A percentile compares a stretch with the other conserved stretches of the same genome.
phyloP scores from a whole-genome alignment of 1,284 basidiomycete species.

The Xerocomus cyaneibrunnescens region DNA sequence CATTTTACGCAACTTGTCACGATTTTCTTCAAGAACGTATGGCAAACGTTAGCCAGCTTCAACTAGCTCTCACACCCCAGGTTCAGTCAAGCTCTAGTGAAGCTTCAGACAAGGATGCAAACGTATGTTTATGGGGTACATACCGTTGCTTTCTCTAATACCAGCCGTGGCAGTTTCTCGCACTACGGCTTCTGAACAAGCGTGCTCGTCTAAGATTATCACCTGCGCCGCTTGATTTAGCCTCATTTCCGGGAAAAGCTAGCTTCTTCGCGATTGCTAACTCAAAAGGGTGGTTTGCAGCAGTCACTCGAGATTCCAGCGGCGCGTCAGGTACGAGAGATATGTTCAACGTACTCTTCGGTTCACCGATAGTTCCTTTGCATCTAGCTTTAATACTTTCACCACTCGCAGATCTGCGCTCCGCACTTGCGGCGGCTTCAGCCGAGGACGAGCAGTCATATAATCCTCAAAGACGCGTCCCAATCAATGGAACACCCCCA shows the following conservation, averaged over 20 bases:
- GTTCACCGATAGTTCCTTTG: slow-evolving; percentile 1
- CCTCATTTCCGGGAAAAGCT: slow-evolving; percentile 40
- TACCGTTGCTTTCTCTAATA: slow-evolving; percentile 3
- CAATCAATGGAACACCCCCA: slow-evolving; percentile 45
- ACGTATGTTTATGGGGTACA: slow-evolving; percentile 35
- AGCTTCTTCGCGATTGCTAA: slow-evolving; percentile 58
- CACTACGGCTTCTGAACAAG: slow-evolving; percentile 53
- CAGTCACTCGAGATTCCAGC: slow-evolving; percentile 43
- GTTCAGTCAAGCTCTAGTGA: slow-evolving; percentile 37
- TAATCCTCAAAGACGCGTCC: slow-evolving; percentile 48
- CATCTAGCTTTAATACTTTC: slow-evolving; percentile 55
- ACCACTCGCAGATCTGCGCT: slow-evolving; percentile 54
- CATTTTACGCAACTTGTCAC: not conserved
- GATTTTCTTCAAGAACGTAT: slow-evolving; percentile 10
- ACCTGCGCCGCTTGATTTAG: slow-evolving; percentile 44
- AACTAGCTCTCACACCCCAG: slow-evolving; percentile 31
- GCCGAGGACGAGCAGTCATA: slow-evolving; percentile 44
- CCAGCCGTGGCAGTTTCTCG: slow-evolving; percentile 41
- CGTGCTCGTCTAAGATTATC: slow-evolving; percentile 62
- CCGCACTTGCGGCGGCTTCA: slow-evolving; percentile 43
- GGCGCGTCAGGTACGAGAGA: slow-evolving; percentile 39
- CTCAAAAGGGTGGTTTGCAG: slow-evolving; percentile 63
- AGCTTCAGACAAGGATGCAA: slow-evolving; percentile 44
- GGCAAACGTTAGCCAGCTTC: slow-evolving; percentile 42
- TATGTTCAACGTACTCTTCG: not conserved